Evolutionary conservation across 2,329 filamentous ascomycete genomes (phyloP), one percentile per base, ranked within the genome.

Genomic region (Diaporthe capsici): DNA sequence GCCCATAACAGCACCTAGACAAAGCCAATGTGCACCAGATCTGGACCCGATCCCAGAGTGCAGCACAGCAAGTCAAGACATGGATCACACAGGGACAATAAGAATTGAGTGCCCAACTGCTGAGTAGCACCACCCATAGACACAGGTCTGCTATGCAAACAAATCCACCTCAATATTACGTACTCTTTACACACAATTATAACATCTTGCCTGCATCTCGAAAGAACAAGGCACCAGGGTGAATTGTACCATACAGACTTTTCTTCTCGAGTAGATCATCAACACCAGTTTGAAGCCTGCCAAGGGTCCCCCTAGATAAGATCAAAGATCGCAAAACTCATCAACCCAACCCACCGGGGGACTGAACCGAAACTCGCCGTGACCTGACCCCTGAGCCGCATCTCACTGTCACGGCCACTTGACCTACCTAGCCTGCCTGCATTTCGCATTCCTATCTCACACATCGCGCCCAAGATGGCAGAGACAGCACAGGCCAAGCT

Each of bases 401-500:
- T 37, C 42, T 55, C 25, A 75, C 20, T 28, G 34, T 13, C 53
- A 67, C 47, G 47, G 51, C 34, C 47, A 22, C 42, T 57, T 25
- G 9, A 70, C 51, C 47, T 31, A 70, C 51, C 37, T 31, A 70
- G 53, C 34, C 61, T 49, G 53, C 42, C 51, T 60, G 9, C 34
- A 28, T 61, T 22, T 10, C n/a, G 9, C n/a, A 53, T 31, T n/a
- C 12, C 28, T 22, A 63, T 10, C 34, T 44, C 9, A 17, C 51
- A 37, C 3, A 70, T 25, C 49, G n/a, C 65, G 17, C n/a, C n/a
- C 63, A 83, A 67, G 63, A 95, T 95, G 92, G 90, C 92, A 75
- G 92, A 95, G 77, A 85, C 90, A 78, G 85, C 90, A 78, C 95
- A 98, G 83, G 94, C 93, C 77, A 91, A 91, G 81, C 89, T 98